Evolutionary conservation across 2,329 filamentous ascomycete species (phyloP).

Genomic region (Ceratocystis huliohia): DNA sequence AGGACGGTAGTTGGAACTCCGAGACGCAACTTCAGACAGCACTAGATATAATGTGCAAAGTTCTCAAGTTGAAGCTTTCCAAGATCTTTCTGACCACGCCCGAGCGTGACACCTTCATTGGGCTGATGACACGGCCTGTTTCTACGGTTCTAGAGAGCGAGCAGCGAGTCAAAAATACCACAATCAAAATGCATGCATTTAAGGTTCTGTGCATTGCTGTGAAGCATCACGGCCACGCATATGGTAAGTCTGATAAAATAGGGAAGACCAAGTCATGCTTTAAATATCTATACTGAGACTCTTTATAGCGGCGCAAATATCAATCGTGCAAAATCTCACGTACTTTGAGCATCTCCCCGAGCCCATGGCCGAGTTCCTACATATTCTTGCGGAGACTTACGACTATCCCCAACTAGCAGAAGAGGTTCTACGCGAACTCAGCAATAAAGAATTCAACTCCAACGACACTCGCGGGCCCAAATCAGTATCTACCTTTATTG

Average conservation of each 20-base stretch:
- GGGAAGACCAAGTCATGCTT: neutral
- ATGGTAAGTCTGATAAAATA: slow-evolving; percentile 45
- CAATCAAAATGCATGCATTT: slow-evolving; percentile 92
- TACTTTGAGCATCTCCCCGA: slow-evolving; percentile 99
- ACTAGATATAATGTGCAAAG: slow-evolving; percentile 89
- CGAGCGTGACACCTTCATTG: slow-evolving; percentile 88
- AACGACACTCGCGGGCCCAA: slow-evolving; percentile 94
- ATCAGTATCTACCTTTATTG: slow-evolving; percentile 85
- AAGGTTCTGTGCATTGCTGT: slow-evolving; percentile 93
- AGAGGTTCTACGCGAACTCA: slow-evolving; percentile 84
- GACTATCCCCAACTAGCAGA: slow-evolving; percentile 92
- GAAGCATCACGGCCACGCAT: slow-evolving; percentile 94
- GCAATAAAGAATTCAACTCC: slow-evolving; percentile 95
- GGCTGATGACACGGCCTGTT: slow-evolving; percentile 79
- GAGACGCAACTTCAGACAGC: slow-evolving; percentile 75
- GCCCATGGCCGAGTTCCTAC: slow-evolving; percentile 95
- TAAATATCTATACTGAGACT: slow-evolving; percentile 25
- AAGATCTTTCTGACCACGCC: slow-evolving; percentile 94
- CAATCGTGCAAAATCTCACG: slow-evolving; percentile 91
- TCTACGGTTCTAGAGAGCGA: slow-evolving; percentile 94
- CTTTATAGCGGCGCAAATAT: slow-evolving; percentile 72
- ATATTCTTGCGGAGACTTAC: slow-evolving; percentile 93
- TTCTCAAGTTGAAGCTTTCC: slow-evolving; percentile 79
- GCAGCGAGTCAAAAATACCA: slow-evolving; percentile 73
- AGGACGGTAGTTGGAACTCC: slow-evolving; percentile 78